Evolutionary conservation across 768 basidiomycete genomes (phyloP).

Genomic region (Melanogaster broomeanus): DNA sequence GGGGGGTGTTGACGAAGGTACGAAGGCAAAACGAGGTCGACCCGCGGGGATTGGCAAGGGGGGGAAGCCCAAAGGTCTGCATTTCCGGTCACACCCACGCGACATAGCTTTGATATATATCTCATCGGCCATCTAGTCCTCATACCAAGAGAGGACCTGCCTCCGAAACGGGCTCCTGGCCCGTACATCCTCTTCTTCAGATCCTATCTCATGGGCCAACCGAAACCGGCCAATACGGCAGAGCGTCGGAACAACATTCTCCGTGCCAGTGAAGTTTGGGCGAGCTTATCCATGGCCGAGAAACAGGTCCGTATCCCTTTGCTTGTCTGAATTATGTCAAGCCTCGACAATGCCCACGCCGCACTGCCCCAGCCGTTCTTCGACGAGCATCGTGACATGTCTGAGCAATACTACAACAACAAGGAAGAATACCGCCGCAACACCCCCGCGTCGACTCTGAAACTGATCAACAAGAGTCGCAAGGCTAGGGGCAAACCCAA

Average conservation of each 20-base stretch:
- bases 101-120: neutral
- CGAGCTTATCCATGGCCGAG: conserved; percentile 30
- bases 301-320: conserved; percentile 37
- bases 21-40: neutral
- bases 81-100: neutral
- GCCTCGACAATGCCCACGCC: neutral
- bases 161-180: conserved; percentile 29
- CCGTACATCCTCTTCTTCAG: conserved; percentile 27
- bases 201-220: conserved; percentile 12
- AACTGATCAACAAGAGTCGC: conserved; percentile 35
- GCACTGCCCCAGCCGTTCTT: conserved; percentile 23
- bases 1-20: too few relatives aligned
- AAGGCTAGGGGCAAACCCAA: conserved; percentile 24
- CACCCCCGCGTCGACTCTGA: conserved; percentile 18
- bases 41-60: neutral
- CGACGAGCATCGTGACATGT: conserved; percentile 18
- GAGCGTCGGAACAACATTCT: conserved; percentile 8
- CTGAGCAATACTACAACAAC: conserved; percentile 18
- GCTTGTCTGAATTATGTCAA: neutral
- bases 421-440: conserved; percentile 30
- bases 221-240: neutral
- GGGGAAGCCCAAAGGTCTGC: conserved; percentile 15
- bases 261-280: conserved; percentile 32
- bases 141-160: conserved; percentile 16
- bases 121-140: conserved; percentile 8